phyloP scores from a whole-genome alignment of 192 early-diverging fungal genomes.

The Chytriomyces sp. region DNA sequence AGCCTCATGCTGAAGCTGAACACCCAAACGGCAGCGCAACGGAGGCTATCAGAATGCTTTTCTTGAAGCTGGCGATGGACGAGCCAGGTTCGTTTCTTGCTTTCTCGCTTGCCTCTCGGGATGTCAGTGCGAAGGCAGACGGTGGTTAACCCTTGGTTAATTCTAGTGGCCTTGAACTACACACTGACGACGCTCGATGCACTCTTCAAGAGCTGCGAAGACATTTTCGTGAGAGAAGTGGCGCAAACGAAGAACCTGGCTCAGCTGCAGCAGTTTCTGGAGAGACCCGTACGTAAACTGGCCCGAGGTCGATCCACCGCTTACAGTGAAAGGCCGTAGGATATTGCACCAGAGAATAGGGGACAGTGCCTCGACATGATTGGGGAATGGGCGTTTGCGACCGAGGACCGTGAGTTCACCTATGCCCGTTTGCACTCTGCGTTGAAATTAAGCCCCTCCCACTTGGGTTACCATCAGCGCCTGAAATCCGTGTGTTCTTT shows the following conservation, averaged over 20 bases:
- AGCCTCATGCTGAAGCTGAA: background rate
- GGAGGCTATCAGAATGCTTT: background rate
- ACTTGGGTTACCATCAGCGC: background rate
- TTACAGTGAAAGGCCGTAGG: background rate
- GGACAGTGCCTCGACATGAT: conserved; percentile 29
- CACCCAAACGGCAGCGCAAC: background rate
- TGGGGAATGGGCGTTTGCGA: conserved; percentile 15
- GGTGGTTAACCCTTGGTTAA: too few species aligned
- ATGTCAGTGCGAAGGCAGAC: too few species aligned
- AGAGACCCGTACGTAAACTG: background rate
- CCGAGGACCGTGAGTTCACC: background rate
- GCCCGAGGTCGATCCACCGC: background rate
- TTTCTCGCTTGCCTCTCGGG: background rate
- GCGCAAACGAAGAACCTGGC: conserved; percentile 8
- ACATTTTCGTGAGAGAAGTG: conserved; percentile 12
- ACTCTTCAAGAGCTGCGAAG: conserved; percentile 30
- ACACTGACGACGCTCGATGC: conserved; percentile 22
- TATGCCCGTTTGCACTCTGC: background rate
- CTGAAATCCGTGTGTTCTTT: conserved; percentile 25
- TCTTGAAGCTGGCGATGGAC: background rate
- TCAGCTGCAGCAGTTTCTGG: conserved; percentile 23
- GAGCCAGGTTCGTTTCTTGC: conserved; percentile 2
- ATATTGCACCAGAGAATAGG: conserved; percentile 27
- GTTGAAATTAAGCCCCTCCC: background rate
- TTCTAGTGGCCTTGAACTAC: conserved; percentile 29